Conservation (phyloP, 306 rosid species). For the Urtica urens region DNA sequence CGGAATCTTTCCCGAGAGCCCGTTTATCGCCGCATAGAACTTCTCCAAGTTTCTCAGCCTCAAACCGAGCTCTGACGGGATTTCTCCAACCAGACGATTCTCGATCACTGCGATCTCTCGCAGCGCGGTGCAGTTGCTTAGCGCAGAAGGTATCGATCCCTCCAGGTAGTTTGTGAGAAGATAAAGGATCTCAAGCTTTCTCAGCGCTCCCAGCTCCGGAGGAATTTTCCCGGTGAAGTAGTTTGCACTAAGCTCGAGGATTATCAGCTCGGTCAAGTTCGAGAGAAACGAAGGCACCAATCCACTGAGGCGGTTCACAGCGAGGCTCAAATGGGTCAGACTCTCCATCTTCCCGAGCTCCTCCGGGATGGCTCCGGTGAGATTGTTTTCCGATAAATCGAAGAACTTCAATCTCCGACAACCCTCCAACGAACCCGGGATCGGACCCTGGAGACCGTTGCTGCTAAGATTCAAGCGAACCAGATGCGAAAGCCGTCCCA, state of each 20-base stretch:
- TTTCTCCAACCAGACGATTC: conserved; percentile 13
- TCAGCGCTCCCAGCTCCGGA: conserved; percentile 16
- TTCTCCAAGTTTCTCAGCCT: conserved; percentile 16
- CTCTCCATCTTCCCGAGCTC: conserved; percentile 13
- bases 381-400: conserved; percentile 8
- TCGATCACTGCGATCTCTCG: conserved; percentile 1
- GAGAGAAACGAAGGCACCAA: conserved; percentile 13
- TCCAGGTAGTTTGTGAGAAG: conserved; percentile 7
- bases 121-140: conserved; percentile 19
- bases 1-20: conserved; percentile 19
- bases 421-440: conserved; percentile 16
- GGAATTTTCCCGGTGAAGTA: conserved; percentile 20
- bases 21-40: not conserved
- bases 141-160: conserved; percentile 13
- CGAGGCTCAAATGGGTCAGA: conserved; percentile 8
- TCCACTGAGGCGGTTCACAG: not conserved
- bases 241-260: conserved; percentile 3
- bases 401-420: conserved; percentile 17
- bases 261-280: conserved; percentile 15
- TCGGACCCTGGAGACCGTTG: conserved; percentile 11
- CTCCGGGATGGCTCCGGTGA: conserved; percentile 16
- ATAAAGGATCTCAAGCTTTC: conserved; percentile 14
- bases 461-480: conserved; percentile 2
- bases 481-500: conserved; percentile 10
- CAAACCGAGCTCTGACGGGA: conserved; percentile 10